Evolutionary conservation across 2,329 filamentous ascomycete genomes (phyloP).

Genomic region (Colletotrichum caudatum): DNA sequence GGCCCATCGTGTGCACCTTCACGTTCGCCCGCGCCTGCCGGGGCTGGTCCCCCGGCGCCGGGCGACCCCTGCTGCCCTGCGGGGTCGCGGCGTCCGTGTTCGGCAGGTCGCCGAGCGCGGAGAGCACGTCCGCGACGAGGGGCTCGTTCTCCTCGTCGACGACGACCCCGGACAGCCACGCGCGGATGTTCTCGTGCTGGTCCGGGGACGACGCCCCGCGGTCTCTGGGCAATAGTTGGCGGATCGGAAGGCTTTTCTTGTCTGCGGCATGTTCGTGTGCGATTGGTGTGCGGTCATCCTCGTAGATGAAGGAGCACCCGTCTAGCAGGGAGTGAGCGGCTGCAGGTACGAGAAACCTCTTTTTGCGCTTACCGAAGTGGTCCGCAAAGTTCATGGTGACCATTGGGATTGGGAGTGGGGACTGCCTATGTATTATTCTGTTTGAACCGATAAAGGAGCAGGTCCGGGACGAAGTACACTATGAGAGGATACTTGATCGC

Average conservation of each 20-base stretch:
- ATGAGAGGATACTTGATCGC: neutral
- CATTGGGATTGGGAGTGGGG: neutral
- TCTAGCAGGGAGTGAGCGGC: constrained; percentile 1
- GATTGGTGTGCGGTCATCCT: constrained; percentile 14
- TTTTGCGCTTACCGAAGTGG: constrained; percentile 19
- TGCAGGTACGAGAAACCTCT: neutral
- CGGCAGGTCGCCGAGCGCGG: constrained; percentile 4
- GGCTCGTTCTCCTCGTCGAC: constrained; percentile 26
- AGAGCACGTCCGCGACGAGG: constrained; percentile 23
- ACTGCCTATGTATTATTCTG: neutral
- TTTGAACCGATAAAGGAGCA: too few species aligned
- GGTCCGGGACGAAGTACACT: neutral
- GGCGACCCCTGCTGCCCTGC: neutral
- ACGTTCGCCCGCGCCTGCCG: constrained; percentile 2
- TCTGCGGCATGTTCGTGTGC: neutral
- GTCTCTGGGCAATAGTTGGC: neutral
- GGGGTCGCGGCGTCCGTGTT: neutral
- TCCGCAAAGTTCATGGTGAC: constrained; percentile 23
- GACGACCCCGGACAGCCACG: constrained; percentile 28
- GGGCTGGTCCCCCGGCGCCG: too few species aligned
- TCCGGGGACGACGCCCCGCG: neutral
- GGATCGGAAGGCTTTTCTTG: neutral
- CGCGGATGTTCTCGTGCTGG: constrained; percentile 26
- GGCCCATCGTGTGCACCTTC: constrained; percentile 30
- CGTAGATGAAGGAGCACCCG: constrained; percentile 17